These are phyloP conservation scores for Fusarium sp. DNA, from an alignment of 2,329 filamentous ascomycete genomes.

Conservation along the genomic window DNA sequence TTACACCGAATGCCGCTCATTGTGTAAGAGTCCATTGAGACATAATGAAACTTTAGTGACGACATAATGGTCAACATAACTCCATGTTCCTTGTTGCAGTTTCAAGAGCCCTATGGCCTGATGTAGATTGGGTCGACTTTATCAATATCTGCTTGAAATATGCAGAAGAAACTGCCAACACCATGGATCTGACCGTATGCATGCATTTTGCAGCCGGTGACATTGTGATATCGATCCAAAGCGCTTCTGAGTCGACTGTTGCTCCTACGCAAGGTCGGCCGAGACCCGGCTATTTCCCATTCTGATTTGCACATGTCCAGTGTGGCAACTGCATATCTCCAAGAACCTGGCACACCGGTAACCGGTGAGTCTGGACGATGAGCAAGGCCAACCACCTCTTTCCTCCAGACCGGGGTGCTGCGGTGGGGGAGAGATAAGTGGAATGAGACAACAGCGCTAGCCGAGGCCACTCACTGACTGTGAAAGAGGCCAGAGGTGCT, in stretches of 20 bases:
- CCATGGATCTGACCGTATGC: neutral
- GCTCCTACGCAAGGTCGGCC: neutral
- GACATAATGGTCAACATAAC: too few relatives aligned
- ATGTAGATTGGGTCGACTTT: too few relatives aligned
- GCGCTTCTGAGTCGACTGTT: neutral
- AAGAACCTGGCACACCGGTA: neutral
- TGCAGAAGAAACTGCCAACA: neutral
- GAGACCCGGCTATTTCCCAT: neutral
- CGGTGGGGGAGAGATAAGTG: neutral
- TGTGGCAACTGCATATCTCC: neutral
- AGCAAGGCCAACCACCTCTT: neutral
- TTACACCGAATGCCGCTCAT: too few relatives aligned
- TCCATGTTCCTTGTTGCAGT: too few relatives aligned
- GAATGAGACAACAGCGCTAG: neutral
- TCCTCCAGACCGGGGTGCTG: neutral
- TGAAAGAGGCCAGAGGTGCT: neutral
- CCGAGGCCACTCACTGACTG: neutral
- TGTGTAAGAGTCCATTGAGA: too few relatives aligned
- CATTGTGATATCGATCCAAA: neutral
- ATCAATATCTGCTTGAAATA: too few relatives aligned
- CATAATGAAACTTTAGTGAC: too few relatives aligned
- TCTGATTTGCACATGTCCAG: neutral
- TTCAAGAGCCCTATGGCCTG: too few relatives aligned
- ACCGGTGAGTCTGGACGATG: neutral
- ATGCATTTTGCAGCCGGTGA: neutral